These are phyloP conservation scores for Phialophora verrucosa DNA, from an alignment of 2,329 filamentous ascomycete species.

Conservation along the genomic window DNA sequence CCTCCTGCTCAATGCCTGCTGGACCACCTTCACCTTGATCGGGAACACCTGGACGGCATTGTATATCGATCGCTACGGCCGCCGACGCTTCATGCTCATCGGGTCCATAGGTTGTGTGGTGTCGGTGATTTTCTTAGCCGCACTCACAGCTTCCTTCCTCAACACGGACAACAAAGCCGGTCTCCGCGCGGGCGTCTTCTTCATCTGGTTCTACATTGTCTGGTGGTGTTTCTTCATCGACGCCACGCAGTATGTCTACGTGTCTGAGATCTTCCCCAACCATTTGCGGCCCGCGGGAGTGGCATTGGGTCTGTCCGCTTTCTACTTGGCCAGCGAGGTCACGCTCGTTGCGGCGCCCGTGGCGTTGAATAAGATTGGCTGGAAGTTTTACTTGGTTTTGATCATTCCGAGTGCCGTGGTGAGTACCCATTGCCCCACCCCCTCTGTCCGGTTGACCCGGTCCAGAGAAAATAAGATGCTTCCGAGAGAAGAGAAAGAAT, in stretches of 20 bases:
- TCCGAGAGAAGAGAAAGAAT: conserved; percentile 44
- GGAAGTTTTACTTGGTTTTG: conserved; percentile 44
- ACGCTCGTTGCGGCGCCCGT: conserved; percentile 39
- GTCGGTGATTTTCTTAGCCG: conserved; percentile 48
- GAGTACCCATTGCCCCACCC: background rate
- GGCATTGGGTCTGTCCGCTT: conserved; percentile 33
- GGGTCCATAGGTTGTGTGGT: conserved; percentile 50
- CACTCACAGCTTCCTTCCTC: conserved; percentile 46
- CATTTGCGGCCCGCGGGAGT: conserved; percentile 35
- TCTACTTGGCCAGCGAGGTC: conserved; percentile 33
- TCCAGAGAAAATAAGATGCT: too few relatives aligned
- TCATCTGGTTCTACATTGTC: conserved; percentile 50
- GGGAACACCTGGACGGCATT: conserved; percentile 52
- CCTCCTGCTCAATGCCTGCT: conserved; percentile 53
- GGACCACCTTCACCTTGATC: conserved; percentile 50
- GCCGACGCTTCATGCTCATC: conserved; percentile 45
- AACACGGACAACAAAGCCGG: conserved; percentile 46
- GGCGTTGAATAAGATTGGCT: conserved; percentile 45
- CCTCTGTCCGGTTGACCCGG: conserved; percentile 34
- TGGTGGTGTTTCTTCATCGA: conserved; percentile 53
- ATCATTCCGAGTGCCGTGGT: conserved; percentile 34
- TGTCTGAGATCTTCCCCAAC: conserved; percentile 36
- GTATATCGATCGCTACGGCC: conserved; percentile 49
- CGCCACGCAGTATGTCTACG: conserved; percentile 34
- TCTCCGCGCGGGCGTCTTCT: conserved; percentile 48